These are phyloP conservation scores for Coemansia sp. DNA, from an alignment of 192 early-diverging fungal species.

Conservation along the genomic window DNA sequence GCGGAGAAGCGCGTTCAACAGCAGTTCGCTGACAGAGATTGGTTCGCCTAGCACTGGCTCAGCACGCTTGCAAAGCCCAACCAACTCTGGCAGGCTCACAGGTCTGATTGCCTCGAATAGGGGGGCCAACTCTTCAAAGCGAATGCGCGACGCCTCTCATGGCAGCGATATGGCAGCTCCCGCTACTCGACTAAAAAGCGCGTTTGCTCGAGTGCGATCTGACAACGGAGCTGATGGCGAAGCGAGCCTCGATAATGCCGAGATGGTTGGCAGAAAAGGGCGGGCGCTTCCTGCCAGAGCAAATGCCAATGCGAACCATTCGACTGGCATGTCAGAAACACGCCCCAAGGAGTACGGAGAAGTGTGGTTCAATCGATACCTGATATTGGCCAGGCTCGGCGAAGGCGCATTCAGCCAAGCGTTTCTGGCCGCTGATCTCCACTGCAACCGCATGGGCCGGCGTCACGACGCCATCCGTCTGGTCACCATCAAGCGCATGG, in stretches of 20 bases:
- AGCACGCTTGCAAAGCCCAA: constrained; percentile 28
- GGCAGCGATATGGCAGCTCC: neutral
- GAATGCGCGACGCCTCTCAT: neutral
- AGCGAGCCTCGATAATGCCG: neutral
- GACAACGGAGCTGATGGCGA: constrained; percentile 17
- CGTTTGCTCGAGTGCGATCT: constrained; percentile 40
- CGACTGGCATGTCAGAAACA: constrained; percentile 6
- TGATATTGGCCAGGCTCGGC: constrained; percentile 44
- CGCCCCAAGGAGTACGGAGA: constrained; percentile 45
- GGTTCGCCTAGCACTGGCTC: neutral
- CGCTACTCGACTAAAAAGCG: constrained; percentile 28
- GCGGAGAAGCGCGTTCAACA: constrained; percentile 24
- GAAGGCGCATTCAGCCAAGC: constrained; percentile 53
- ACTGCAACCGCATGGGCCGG: constrained; percentile 40
- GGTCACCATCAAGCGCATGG: constrained; percentile 49
- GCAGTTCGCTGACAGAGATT: neutral
- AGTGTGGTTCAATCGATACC: constrained; percentile 50
- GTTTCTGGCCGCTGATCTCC: constrained; percentile 41
- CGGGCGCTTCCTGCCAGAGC: constrained; percentile 11
- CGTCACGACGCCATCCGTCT: constrained; percentile 42
- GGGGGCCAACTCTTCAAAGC: constrained; percentile 5
- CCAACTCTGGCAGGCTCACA: neutral
- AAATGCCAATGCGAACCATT: neutral
- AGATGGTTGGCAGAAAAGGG: constrained; percentile 11
- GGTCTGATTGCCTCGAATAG: neutral